Evolutionary conservation across 2,329 filamentous ascomycete species (phyloP).

Genomic region (Elsinoe australis): DNA sequence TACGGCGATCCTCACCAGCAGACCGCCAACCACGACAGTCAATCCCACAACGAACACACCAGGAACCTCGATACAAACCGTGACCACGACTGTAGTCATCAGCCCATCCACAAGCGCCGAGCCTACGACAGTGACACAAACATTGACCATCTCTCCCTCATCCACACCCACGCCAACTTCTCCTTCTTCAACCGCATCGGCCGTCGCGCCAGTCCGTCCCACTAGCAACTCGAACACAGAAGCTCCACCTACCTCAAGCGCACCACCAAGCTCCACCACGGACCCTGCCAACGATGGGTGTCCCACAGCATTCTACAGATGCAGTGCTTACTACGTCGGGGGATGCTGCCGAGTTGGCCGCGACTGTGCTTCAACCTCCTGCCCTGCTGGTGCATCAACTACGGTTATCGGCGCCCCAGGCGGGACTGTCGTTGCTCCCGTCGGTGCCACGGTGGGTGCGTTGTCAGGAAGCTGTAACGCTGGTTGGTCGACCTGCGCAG

Average conservation of each 20-base stretch:
- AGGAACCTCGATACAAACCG: conserved; percentile 23
- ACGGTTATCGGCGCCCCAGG: conserved; percentile 59
- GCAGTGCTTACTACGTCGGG: conserved; percentile 68
- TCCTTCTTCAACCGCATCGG: conserved; percentile 20
- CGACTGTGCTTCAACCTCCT: conserved; percentile 74
- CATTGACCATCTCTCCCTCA: conserved; percentile 16
- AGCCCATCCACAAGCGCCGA: conserved; percentile 17
- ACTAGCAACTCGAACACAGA: conserved; percentile 36
- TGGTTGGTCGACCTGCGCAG: conserved; percentile 71
- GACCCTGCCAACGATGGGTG: conserved; percentile 44
- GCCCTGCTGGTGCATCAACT: conserved; percentile 55
- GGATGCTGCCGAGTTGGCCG: conserved; percentile 86
- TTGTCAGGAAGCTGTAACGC: conserved; percentile 53
- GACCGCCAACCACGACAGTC: conserved; percentile 21
- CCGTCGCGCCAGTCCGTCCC: conserved; percentile 37
- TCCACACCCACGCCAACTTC: conserved; percentile 17
- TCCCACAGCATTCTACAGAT: conserved; percentile 87
- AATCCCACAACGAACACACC: conserved; percentile 22
- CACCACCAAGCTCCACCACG: conserved; percentile 22
- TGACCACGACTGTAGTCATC: conserved; percentile 24
- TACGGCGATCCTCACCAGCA: conserved; percentile 24
- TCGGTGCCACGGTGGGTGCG: conserved; percentile 38
- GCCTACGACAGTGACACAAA: conserved; percentile 20
- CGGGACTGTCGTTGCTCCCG: conserved; percentile 61
- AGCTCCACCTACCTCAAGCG: conserved; percentile 27